These are phyloP conservation scores for Medicago lupulina DNA, from an alignment of 306 rosid species.

Conservation along the genomic window DNA sequence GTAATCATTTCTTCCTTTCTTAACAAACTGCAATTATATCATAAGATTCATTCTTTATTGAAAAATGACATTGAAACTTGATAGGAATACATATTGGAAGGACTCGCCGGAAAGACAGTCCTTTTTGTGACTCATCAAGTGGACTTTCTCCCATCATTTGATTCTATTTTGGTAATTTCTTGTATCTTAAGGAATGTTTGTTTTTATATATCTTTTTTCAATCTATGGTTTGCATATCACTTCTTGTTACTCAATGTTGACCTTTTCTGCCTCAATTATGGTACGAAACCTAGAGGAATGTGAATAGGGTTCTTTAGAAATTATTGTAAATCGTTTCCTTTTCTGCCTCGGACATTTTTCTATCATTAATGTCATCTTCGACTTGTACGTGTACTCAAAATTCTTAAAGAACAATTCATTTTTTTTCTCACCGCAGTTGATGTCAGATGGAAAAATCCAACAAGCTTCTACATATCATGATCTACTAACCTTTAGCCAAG, in stretches of 20 bases:
- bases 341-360: too few relatives aligned
- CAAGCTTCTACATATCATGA: conserved; percentile 49
- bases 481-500: conserved; percentile 47
- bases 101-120: conserved; percentile 54
- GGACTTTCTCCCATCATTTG: conserved; percentile 62
- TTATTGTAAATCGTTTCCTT: too few relatives aligned
- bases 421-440: conserved; percentile 42
- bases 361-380: too few relatives aligned
- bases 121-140: conserved; percentile 68
- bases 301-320: too few relatives aligned
- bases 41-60: background rate
- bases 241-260: too few relatives aligned
- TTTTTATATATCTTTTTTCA: too few relatives aligned
- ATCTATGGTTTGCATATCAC: too few relatives aligned
- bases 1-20: conserved; percentile 34
- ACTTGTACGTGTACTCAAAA: too few relatives aligned
- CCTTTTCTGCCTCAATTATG: too few relatives aligned
- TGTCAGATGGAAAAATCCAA: conserved; percentile 54
- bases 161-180: conserved; percentile 51
- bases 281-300: too few relatives aligned
- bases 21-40: background rate
- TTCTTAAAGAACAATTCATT: background rate
- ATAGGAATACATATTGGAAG: conserved; percentile 60
- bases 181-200: background rate
- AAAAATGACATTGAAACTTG: background rate